phyloP scores from a whole-genome alignment of 1,139 yeast species.

The Blastobotrys persicus region DNA sequence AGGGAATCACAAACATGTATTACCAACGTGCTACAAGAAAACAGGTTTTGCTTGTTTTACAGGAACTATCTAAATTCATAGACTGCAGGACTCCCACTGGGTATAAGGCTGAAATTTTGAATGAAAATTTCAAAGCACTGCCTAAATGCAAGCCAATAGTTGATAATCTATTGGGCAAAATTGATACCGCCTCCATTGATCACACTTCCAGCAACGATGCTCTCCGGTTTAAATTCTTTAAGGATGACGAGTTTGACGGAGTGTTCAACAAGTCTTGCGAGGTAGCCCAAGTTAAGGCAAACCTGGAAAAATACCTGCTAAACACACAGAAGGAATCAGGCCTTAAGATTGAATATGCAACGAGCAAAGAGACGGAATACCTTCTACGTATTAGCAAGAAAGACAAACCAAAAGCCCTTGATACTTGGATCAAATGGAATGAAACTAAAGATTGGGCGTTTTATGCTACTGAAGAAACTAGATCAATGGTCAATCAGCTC shows the following conservation, averaged over 20 bases:
- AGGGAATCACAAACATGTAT: constrained; percentile 40
- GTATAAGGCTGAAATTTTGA: constrained; percentile 34
- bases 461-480: constrained; percentile 62
- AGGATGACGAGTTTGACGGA: constrained; percentile 2
- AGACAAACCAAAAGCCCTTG: constrained; percentile 54
- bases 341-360: constrained; percentile 8
- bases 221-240: constrained; percentile 1
- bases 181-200: not conserved
- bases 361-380: constrained; percentile 12
- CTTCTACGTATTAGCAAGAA: constrained; percentile 15
- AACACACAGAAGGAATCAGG: constrained; percentile 7
- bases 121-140: constrained; percentile 33
- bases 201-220: not conserved
- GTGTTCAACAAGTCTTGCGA: not conserved
- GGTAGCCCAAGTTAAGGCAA: constrained; percentile 8
- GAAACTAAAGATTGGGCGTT: constrained; percentile 71
- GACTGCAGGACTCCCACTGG: constrained; percentile 26
- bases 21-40: constrained; percentile 47
- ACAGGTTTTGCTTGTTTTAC: constrained; percentile 62
- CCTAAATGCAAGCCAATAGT: constrained; percentile 10
- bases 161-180: not conserved
- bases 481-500: constrained; percentile 19
- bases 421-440: constrained; percentile 71
- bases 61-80: constrained; percentile 32
- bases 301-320: constrained; percentile 10